These are phyloP conservation scores for Trematosphaeria pertusa DNA, from an alignment of 2,329 filamentous ascomycete genomes.

Conservation along the genomic window DNA sequence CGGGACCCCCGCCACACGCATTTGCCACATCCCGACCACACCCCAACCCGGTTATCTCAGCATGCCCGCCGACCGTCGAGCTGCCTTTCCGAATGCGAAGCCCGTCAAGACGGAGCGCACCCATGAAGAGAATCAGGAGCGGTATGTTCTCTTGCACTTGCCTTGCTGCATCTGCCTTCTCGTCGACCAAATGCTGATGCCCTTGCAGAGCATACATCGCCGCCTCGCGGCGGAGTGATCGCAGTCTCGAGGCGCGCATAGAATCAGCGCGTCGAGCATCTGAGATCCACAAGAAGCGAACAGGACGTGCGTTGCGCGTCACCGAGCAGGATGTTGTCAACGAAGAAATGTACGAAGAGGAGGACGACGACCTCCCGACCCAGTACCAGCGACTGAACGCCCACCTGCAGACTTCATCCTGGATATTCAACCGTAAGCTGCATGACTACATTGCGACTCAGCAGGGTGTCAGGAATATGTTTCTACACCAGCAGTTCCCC, in stretches of 20 bases:
- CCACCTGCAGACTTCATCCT: slow-evolving; percentile 66
- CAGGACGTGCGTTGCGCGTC: slow-evolving; percentile 80
- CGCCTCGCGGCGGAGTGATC: slow-evolving; percentile 84
- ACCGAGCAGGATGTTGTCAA: slow-evolving; percentile 86
- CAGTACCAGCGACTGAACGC: slow-evolving; percentile 70
- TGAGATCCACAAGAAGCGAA: slow-evolving; percentile 88
- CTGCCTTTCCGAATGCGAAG: slow-evolving; percentile 40
- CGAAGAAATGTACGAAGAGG: slow-evolving; percentile 96
- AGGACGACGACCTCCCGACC: slow-evolving; percentile 79
- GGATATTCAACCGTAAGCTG: slow-evolving; percentile 68
- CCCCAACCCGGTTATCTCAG: slow-evolving; percentile 11
- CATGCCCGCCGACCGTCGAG: slow-evolving; percentile 51
- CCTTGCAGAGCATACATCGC: slow-evolving; percentile 81
- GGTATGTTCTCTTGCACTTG: slow-evolving; percentile 46
- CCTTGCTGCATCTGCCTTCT: not conserved
- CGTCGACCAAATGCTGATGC: slow-evolving; percentile 5
- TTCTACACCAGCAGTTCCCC: slow-evolving; percentile 44
- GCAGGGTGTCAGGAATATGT: slow-evolving; percentile 61
- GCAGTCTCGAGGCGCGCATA: slow-evolving; percentile 84
- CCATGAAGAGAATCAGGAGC: slow-evolving; percentile 82
- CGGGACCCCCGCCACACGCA: slow-evolving; percentile 21
- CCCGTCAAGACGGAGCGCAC: slow-evolving; percentile 73
- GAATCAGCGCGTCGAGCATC: slow-evolving; percentile 88
- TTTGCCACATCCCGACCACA: slow-evolving; percentile 16
- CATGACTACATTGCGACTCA: slow-evolving; percentile 66